Evolutionary conservation across 441 rosid species (phyloP).

Genomic region (Euphorbia celastroides): DNA sequence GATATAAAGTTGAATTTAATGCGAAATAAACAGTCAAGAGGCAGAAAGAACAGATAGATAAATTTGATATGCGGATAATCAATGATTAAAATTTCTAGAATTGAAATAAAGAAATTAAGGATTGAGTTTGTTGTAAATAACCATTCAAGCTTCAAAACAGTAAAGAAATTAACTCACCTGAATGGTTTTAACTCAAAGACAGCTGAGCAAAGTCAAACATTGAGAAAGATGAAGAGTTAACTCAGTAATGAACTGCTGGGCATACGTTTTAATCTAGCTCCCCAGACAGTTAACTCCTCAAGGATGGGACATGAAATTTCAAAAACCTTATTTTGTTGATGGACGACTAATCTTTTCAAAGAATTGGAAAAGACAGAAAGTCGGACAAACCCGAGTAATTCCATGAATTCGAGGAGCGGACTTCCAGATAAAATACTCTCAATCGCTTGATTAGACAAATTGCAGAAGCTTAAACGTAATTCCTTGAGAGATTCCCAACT

Average conservation of each 20-base stretch:
- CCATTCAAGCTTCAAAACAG: too few relatives aligned
- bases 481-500: slow-evolving; percentile 17
- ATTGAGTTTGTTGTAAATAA: too few relatives aligned
- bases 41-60: too few relatives aligned
- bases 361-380: neutral
- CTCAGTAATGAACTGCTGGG: slow-evolving; percentile 13
- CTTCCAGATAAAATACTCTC: slow-evolving; percentile 8
- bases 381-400: neutral
- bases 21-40: too few relatives aligned
- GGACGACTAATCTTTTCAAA: neutral
- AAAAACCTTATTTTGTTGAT: neutral
- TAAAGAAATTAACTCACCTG: too few relatives aligned
- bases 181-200: too few relatives aligned
- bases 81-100: too few relatives aligned
- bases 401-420: slow-evolving; percentile 14
- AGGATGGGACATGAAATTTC: slow-evolving; percentile 6
- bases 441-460: neutral
- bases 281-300: neutral
- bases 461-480: neutral
- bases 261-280: neutral
- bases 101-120: too few relatives aligned
- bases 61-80: too few relatives aligned
- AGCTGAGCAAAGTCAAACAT: neutral
- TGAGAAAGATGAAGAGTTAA: neutral
- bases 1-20: too few relatives aligned